phyloP scores from a whole-genome alignment of 805 yeast genomes.

The Brettanomyces sp. region DNA sequence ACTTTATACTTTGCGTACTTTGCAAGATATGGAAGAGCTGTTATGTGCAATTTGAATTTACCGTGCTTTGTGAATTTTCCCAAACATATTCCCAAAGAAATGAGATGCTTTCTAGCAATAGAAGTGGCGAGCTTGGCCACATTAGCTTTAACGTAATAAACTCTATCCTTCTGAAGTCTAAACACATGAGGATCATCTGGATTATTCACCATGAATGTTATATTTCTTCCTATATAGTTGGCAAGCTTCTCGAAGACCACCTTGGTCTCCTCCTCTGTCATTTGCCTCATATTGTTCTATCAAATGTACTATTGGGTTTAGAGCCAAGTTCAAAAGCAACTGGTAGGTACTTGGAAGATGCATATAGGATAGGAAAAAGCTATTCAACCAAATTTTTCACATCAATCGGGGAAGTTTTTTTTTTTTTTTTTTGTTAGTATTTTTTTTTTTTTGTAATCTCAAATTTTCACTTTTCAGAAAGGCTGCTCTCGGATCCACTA shows the following conservation, averaged over 20 bases:
- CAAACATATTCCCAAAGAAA: conserved; percentile 88
- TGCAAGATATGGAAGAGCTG: conserved; percentile 76
- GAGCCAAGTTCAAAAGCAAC: too few species aligned
- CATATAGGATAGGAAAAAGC: neutral
- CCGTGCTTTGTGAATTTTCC: conserved; percentile 98
- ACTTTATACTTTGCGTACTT: conserved; percentile 86
- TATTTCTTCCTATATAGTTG: conserved; percentile 93
- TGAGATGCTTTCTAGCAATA: conserved; percentile 77
- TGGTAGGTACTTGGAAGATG: neutral
- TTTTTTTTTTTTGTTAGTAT: neutral
- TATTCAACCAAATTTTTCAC: neutral
- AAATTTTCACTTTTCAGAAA: neutral
- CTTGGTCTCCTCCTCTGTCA: conserved; percentile 95
- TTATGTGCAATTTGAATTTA: conserved; percentile 88
- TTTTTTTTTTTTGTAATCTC: conserved; percentile 4
- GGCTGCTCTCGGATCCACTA: neutral
- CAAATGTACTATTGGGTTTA: neutral
- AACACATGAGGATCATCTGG: conserved; percentile 86
- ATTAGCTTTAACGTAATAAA: conserved; percentile 79
- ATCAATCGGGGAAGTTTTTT: too few species aligned
- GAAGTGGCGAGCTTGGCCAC: conserved; percentile 84
- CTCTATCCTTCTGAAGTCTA: conserved; percentile 92
- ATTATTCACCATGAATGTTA: conserved; percentile 77
- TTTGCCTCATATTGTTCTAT: conserved; percentile 61
- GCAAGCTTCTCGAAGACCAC: conserved; percentile 94